Conservation (phyloP, 345 rosid species). For the Barbarea vulgaris region DNA sequence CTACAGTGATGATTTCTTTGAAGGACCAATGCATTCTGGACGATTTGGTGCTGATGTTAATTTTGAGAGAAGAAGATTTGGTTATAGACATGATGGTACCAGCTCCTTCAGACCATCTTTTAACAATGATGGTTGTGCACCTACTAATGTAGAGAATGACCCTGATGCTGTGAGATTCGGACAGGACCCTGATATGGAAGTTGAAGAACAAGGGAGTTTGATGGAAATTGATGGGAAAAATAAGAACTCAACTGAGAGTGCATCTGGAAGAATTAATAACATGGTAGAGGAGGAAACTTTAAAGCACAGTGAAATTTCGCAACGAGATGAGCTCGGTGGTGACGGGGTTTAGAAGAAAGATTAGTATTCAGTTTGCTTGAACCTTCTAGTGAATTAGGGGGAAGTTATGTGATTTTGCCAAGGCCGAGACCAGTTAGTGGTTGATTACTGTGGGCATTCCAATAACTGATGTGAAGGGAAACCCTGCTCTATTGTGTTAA, state of each 20-base stretch:
- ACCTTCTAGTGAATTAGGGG: constrained; percentile 22
- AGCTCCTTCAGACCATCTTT: constrained; percentile 69
- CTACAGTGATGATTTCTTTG: constrained; percentile 54
- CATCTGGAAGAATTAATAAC: constrained; percentile 54
- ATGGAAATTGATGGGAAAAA: constrained; percentile 67
- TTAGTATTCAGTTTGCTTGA: constrained; percentile 45
- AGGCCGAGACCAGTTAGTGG: constrained; percentile 10
- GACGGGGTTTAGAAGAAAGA: constrained; percentile 61
- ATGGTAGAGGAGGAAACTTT: constrained; percentile 64
- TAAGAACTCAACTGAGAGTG: constrained; percentile 58
- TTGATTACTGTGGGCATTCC: constrained; percentile 5
- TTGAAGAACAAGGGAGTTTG: constrained; percentile 54
- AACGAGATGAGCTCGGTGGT: constrained; percentile 53
- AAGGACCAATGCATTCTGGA: constrained; percentile 58
- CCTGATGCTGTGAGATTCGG: constrained; percentile 59
- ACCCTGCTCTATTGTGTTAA: constrained; percentile 6
- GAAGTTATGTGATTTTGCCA: neutral
- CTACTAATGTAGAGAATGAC: constrained; percentile 52
- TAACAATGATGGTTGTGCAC: constrained; percentile 49
- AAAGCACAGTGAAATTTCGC: constrained; percentile 56
- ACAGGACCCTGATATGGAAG: constrained; percentile 48
- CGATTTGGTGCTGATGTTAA: constrained; percentile 64
- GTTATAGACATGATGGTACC: constrained; percentile 62
- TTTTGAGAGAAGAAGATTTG: constrained; percentile 66
- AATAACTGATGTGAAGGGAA: neutral